Evolutionary conservation across 2,329 filamentous ascomycete genomes (phyloP), one percentile per base, ranked within the genome.

Genomic region (Cytospora schulzeri): DNA sequence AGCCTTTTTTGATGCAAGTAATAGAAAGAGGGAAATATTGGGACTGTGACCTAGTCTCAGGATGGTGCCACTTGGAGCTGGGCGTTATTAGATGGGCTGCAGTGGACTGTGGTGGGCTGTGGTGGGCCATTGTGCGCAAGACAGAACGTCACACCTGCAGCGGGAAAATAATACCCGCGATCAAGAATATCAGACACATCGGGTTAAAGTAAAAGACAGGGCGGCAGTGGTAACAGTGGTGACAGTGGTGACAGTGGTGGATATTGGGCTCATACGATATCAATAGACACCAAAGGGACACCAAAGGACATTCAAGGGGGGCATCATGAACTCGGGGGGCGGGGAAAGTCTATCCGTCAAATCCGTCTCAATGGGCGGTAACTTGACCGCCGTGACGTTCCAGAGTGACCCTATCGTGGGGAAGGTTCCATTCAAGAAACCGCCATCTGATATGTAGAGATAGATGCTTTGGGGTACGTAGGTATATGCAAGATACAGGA

Each of bases 31-130:
- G 38, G 14, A 17, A 48, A 24, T 38, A 35, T 38, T 33, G 54
- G 33, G 33, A n/a, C 53, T 57, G 41, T 35, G 38, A 51, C 29
- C 60, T 31, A 29, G 60, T 35, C 41, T 53, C 53, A 63, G 54
- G 22, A 63, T 63, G 54, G 61, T 59, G 54, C 61, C 61, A 63
- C 61, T 28, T 6, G 54, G 31, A 15, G 12, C 51, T 53, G 58
- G 35, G 19, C 11, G 6, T 29, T 22, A 48, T 48, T 24, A 6
- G 8, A 48, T n/a, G 41, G 31, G 31, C 31, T 33, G 19, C 5
- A 7, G 41, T 45, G 22, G 59, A n/a, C 28, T 51, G n/a, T 38
- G 35, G 4, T 41, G 22, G 8, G 53, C 35, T 31, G 38, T 5
- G 15, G 38, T 45, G 22, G 59, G 28, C 28, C 59, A 26, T 38